Evolutionary conservation across 352 stramenopile genomes (phyloP).

Genomic region (Phytophthora kernoviae): DNA sequence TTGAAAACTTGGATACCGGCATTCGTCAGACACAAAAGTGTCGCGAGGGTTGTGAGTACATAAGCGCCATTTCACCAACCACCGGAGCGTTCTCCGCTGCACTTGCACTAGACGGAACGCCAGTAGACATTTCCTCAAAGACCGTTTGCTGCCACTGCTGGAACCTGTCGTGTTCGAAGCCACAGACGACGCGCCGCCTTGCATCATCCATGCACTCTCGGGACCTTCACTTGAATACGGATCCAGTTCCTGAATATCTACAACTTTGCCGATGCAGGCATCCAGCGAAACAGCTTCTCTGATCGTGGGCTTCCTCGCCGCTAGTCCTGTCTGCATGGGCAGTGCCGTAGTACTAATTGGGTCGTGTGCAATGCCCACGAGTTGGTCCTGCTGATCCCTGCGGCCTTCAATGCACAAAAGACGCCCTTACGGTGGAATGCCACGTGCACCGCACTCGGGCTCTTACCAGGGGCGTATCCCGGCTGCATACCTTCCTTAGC

Average conservation of each 20-base stretch:
- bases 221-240: slow-evolving; percentile 39
- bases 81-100: slow-evolving; percentile 24
- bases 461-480: slow-evolving; percentile 80
- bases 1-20: slow-evolving; percentile 89
- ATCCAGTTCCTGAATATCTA: slow-evolving; percentile 78
- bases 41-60: slow-evolving; percentile 81
- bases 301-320: slow-evolving; percentile 69
- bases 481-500: slow-evolving; percentile 88
- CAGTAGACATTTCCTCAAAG: slow-evolving; percentile 81
- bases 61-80: slow-evolving; percentile 78
- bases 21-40: slow-evolving; percentile 89
- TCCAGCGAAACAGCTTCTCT: slow-evolving; percentile 79
- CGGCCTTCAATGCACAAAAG: slow-evolving; percentile 79
- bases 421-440: slow-evolving; percentile 83
- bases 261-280: slow-evolving; percentile 83
- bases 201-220: slow-evolving; percentile 22
- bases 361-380: slow-evolving; percentile 78
- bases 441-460: slow-evolving; percentile 74
- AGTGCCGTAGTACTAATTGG: slow-evolving; percentile 72
- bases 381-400: slow-evolving; percentile 79
- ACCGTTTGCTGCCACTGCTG: slow-evolving; percentile 56
- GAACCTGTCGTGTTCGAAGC: slow-evolving; percentile 20
- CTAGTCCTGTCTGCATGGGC: slow-evolving; percentile 43
- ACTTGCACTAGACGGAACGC: slow-evolving; percentile 18
- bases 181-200: slow-evolving; percentile 8